These are phyloP conservation scores for Ashbya aceris DNA, from an alignment of 1,139 yeast genomes.

Conservation along the genomic window DNA sequence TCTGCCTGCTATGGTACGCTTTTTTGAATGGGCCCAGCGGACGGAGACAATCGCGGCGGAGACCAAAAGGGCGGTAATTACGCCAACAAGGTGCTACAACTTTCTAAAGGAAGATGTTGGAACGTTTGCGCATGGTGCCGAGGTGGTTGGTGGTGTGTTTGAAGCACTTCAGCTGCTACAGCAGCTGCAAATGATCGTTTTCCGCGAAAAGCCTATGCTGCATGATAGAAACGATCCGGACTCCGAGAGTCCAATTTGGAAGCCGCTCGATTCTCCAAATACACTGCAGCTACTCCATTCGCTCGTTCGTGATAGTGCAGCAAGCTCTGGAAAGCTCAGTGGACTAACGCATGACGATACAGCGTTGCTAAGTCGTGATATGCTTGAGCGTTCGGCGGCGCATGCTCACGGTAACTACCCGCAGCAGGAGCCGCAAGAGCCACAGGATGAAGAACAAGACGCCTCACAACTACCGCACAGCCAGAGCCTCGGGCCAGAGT, in stretches of 20 bases:
- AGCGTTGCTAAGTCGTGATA: neutral
- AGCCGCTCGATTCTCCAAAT: slow-evolving; percentile 4
- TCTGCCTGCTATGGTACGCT: slow-evolving; percentile 8
- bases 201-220: slow-evolving; percentile 8
- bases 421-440: neutral
- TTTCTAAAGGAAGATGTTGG: slow-evolving; percentile 6
- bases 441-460: too few relatives aligned
- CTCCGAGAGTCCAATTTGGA: slow-evolving; percentile 6
- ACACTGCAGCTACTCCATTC: slow-evolving; percentile 1
- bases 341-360: neutral
- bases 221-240: slow-evolving; percentile 7
- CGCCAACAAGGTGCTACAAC: slow-evolving; percentile 6
- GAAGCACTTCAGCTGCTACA: slow-evolving; percentile 7
- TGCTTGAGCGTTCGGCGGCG: neutral
- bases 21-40: slow-evolving; percentile 6
- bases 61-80: slow-evolving; percentile 4
- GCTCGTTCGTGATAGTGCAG: neutral
- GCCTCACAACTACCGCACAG: too few relatives aligned
- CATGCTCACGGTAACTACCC: neutral
- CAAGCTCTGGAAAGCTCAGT: too few relatives aligned
- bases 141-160: slow-evolving; percentile 6
- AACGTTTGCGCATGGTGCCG: slow-evolving; percentile 6
- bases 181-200: slow-evolving; percentile 6
- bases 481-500: too few relatives aligned
- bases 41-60: slow-evolving; percentile 1